Percentiles rank a stretch among this genome's conserved stretches.
Conservation (phyloP, 176 grass and related monocot species). For the Carex kokanica region DNA sequence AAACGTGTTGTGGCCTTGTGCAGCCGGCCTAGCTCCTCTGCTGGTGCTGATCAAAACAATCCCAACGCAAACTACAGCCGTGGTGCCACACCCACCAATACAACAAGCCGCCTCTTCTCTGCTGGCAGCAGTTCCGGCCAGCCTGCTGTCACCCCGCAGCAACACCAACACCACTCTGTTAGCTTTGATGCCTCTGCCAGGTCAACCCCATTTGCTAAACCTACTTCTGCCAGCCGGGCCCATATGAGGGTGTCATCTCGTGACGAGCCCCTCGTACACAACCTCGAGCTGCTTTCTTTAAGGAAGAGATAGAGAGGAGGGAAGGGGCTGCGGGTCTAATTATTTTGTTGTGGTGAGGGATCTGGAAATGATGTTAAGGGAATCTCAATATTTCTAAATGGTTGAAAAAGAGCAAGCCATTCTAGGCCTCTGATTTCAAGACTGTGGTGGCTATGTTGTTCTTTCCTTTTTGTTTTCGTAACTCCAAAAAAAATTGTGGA, state of each 20-base stretch:
- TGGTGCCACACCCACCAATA: conserved; percentile 36
- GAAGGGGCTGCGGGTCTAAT: conserved; percentile 12
- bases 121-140: conserved; percentile 53
- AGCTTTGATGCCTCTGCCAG: conserved; percentile 42
- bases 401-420: conserved; percentile 19
- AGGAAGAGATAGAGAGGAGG: conserved; percentile 53
- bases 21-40: conserved; percentile 55
- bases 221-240: conserved; percentile 22
- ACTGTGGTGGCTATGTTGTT: background rate
- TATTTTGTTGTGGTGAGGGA: conserved; percentile 32
- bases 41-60: conserved; percentile 34
- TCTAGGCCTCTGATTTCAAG: conserved; percentile 25
- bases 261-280: conserved; percentile 55
- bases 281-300: conserved; percentile 71
- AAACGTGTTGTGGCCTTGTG: conserved; percentile 59
- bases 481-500: conserved; percentile 1
- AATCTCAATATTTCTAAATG: conserved; percentile 32
- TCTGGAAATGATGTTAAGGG: conserved; percentile 27
- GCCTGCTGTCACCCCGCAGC: conserved; percentile 34
- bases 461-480: background rate
- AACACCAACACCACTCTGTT: conserved; percentile 78
- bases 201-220: conserved; percentile 40
- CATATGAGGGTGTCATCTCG: conserved; percentile 27
- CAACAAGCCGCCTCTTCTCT: conserved; percentile 45
- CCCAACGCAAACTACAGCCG: background rate